Evolutionary conservation across 208 protist species (phyloP).

Genomic region (Crithidia acanthocephali): DNA sequence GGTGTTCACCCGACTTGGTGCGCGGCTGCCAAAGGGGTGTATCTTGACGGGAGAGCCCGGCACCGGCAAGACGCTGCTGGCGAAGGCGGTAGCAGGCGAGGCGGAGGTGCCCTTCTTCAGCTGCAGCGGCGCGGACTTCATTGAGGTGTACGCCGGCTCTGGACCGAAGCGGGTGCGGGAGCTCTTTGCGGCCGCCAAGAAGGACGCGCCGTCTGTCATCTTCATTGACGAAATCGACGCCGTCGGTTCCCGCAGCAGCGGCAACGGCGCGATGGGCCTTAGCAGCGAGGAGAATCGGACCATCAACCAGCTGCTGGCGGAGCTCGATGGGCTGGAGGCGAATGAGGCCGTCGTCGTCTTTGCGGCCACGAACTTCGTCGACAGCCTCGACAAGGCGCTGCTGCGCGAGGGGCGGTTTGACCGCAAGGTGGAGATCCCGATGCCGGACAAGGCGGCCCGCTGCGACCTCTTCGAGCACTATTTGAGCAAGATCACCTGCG

Average conservation of each 20-base stretch:
- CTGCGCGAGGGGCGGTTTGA: conserved; percentile 98
- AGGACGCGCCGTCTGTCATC: conserved; percentile 95
- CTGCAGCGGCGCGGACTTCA: conserved; percentile 95
- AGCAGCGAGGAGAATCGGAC: conserved; percentile 91
- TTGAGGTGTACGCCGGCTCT: conserved; percentile 98
- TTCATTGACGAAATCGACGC: conserved; percentile 99
- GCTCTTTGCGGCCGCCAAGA: conserved; percentile 93
- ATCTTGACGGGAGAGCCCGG: conserved; percentile 96
- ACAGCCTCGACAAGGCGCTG: conserved; percentile 95
- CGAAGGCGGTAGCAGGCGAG: conserved; percentile 92
- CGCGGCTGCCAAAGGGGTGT: conserved; percentile 96
- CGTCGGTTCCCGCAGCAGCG: conserved; percentile 87
- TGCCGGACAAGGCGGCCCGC: conserved; percentile 79
- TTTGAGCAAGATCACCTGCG: conserved; percentile 51
- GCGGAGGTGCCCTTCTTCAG: conserved; percentile 97
- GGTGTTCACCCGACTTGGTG: conserved; percentile 95
- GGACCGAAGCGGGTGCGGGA: conserved; percentile 95
- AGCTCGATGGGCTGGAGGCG: conserved; percentile 94
- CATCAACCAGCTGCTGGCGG: conserved; percentile 97
- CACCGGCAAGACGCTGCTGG: conserved; percentile 96
- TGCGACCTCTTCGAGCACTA: conserved; percentile 82
- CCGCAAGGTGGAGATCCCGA: conserved; percentile 87
- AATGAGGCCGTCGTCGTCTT: conserved; percentile 96
- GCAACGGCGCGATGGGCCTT: conserved; percentile 71
- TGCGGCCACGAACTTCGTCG: conserved; percentile 97